phyloP scores from a whole-genome alignment of 2,329 filamentous ascomycete species.

The Tolypocladium tundrense region DNA sequence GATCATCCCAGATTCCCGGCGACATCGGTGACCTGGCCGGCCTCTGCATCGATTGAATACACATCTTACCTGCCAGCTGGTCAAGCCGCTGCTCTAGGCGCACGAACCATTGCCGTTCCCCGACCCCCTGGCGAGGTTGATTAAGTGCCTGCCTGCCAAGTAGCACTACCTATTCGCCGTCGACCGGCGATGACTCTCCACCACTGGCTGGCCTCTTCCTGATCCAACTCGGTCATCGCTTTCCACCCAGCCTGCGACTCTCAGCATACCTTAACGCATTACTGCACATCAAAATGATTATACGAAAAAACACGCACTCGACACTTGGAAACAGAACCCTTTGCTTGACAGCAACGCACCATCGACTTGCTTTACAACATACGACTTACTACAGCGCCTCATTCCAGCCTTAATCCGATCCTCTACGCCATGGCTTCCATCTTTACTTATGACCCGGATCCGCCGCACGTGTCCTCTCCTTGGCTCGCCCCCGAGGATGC shows the following conservation, averaged over 20 bases:
- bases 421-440: conserved; percentile 67
- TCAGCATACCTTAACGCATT: neutral
- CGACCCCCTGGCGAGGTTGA: neutral
- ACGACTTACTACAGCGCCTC: neutral
- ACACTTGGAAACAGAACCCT: neutral
- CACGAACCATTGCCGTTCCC: neutral
- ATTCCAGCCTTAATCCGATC: neutral
- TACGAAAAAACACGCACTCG: neutral
- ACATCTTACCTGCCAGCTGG: neutral
- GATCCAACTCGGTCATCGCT: neutral
- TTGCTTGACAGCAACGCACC: neutral
- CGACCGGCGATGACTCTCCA: neutral
- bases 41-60: neutral
- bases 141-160: neutral
- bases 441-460: conserved; percentile 88
- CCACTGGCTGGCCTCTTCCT: neutral
- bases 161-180: neutral
- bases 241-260: neutral
- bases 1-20: neutral
- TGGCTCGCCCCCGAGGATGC: conserved; percentile 57
- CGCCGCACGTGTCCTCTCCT: conserved; percentile 78
- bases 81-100: neutral
- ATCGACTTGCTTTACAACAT: neutral
- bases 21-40: neutral
- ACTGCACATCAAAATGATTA: neutral